Conservation (phyloP, 2,329 filamentous ascomycete genomes). For the Diaporthe nobilis region DNA sequence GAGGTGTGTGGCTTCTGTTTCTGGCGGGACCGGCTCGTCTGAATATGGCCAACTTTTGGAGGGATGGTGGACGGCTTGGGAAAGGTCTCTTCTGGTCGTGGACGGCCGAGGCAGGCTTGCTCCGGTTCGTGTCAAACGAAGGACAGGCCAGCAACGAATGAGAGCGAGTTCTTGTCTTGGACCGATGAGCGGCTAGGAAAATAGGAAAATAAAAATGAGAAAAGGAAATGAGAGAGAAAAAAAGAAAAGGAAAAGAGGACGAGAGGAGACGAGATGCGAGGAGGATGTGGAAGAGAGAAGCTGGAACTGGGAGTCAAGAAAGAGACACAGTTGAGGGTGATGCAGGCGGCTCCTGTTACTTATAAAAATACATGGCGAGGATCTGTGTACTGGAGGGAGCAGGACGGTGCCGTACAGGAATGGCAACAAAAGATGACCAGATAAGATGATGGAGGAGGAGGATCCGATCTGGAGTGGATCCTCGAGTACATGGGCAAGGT, state of each 20-base stretch:
- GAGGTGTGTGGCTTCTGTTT: constrained; percentile 15
- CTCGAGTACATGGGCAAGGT: constrained; percentile 31
- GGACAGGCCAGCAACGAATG: constrained; percentile 38
- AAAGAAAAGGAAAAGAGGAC: constrained; percentile 33
- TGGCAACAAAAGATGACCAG: constrained; percentile 38
- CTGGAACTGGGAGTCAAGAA: constrained; percentile 34
- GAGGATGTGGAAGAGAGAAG: constrained; percentile 40
- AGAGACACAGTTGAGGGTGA: constrained; percentile 25
- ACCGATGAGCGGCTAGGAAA: constrained; percentile 36
- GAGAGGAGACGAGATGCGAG: constrained; percentile 36
- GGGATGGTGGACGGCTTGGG: constrained; percentile 19
- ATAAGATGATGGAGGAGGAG: constrained; percentile 38
- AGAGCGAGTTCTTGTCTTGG: constrained; percentile 33
- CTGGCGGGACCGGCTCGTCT: constrained; percentile 38
- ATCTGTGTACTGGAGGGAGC: constrained; percentile 20
- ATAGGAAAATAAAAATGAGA: constrained; percentile 28
- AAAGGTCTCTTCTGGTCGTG: constrained; percentile 38
- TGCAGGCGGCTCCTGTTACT: constrained; percentile 36
- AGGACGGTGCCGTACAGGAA: constrained; percentile 31
- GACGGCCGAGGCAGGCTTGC: constrained; percentile 35
- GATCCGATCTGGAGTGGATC: constrained; percentile 34
- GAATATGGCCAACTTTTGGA: constrained; percentile 22
- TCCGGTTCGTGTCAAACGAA: constrained; percentile 41
- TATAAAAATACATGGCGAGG: constrained; percentile 40
- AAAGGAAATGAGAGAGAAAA: constrained; percentile 36